A percentile compares a stretch with the other conserved stretches of the same genome.
Conservation (phyloP, 768 basidiomycete species). For the Boletus rubroflammeus region DNA sequence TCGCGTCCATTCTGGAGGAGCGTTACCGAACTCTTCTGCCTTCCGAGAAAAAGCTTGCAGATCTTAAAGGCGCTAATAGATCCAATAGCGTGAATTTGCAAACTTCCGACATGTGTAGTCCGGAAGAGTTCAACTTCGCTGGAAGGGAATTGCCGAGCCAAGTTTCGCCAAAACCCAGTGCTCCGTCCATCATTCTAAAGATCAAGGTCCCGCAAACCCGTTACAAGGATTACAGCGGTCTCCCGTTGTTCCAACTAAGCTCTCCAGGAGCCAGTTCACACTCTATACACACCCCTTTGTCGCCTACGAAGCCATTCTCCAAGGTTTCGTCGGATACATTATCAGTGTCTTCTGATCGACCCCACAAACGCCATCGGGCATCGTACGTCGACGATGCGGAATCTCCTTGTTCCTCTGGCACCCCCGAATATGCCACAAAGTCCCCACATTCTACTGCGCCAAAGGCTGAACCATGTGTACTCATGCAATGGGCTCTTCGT, state of each 20-base stretch:
- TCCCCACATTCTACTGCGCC: slow-evolving; percentile 3
- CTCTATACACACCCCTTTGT: slow-evolving; percentile 8
- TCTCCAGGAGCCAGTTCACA: slow-evolving; percentile 19
- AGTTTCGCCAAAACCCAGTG: slow-evolving; percentile 14
- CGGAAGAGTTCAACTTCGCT: slow-evolving; percentile 12
- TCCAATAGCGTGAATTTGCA: slow-evolving; percentile 11
- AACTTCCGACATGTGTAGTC: slow-evolving; percentile 14
- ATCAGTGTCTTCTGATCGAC: slow-evolving; percentile 27
- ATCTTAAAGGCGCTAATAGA: slow-evolving; percentile 25
- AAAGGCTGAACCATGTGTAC: slow-evolving; percentile 33
- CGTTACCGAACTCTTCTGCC: slow-evolving; percentile 75
- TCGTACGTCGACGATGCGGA: slow-evolving; percentile 21
- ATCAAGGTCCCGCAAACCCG: slow-evolving; percentile 33
- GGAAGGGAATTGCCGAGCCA: slow-evolving; percentile 8
- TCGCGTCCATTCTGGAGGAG: slow-evolving; percentile 61
- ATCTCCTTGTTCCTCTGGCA: slow-evolving; percentile 19
- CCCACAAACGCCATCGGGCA: slow-evolving; percentile 29
- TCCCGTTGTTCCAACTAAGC: slow-evolving; percentile 6
- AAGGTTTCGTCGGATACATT: slow-evolving; percentile 30
- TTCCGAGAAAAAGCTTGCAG: slow-evolving; percentile 49
- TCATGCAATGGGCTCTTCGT: slow-evolving; percentile 51
- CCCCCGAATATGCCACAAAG: slow-evolving; percentile 19
- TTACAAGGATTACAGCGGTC: slow-evolving; percentile 14
- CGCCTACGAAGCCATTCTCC: slow-evolving; percentile 27
- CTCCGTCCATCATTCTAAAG: slow-evolving; percentile 32